Evolutionary conservation across 805 yeast genomes (phyloP).

Genomic region (Suhomyces sp.): DNA sequence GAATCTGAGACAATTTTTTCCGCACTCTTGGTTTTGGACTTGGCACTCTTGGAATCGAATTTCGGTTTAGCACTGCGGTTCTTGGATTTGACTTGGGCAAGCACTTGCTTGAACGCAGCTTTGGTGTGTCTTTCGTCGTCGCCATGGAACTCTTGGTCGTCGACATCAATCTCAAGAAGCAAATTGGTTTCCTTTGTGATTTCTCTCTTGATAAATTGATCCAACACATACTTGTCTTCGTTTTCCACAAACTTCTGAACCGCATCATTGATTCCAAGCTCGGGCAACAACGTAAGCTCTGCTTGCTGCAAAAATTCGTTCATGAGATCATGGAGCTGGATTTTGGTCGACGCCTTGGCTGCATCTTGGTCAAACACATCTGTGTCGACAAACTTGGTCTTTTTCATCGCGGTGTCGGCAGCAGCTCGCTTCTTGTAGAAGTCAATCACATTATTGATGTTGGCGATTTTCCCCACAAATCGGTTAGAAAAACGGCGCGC

Average conservation of each 20-base stretch:
- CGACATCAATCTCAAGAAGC: conserved; percentile 42
- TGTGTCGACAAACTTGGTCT: conserved; percentile 14
- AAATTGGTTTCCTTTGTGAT: conserved; percentile 50
- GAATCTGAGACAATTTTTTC: neutral
- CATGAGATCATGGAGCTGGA: conserved; percentile 62
- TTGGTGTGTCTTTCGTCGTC: conserved; percentile 25
- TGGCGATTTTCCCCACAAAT: conserved; percentile 89
- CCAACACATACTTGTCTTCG: conserved; percentile 74
- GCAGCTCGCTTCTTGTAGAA: conserved; percentile 51
- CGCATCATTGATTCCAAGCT: conserved; percentile 70
- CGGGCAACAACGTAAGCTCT: conserved; percentile 67
- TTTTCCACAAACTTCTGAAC: conserved; percentile 71
- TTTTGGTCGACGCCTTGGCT: conserved; percentile 21
- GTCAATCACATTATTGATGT: conserved; percentile 79
- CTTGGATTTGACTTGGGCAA: conserved; percentile 35
- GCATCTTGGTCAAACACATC: conserved; percentile 9
- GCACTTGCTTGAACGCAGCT: conserved; percentile 41
- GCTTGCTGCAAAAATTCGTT: conserved; percentile 60
- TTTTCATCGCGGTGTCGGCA: conserved; percentile 11
- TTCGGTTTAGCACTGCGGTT: conserved; percentile 1
- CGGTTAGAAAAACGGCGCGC: conserved; percentile 84
- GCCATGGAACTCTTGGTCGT: conserved; percentile 34
- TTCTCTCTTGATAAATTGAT: conserved; percentile 58
- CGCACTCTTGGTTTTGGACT: neutral
- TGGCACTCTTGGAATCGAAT: neutral